phyloP scores from a whole-genome alignment of 352 stramenopile species.

The Phytophthora pseudosyringae region DNA sequence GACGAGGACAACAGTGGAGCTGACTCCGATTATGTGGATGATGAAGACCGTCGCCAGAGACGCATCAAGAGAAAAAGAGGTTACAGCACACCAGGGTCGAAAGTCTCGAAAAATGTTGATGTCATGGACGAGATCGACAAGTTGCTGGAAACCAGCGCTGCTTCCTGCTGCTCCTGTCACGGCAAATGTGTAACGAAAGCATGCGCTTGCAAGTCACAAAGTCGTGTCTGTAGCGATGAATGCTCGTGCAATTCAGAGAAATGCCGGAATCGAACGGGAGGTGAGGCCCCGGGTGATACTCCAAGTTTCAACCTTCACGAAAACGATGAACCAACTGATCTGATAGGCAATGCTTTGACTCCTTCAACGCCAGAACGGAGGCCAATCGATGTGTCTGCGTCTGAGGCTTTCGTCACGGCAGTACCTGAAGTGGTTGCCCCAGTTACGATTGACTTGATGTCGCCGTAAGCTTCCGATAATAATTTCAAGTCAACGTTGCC shows the following conservation, averaged over 20 bases:
- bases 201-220: slow-evolving; percentile 65
- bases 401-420: not conserved
- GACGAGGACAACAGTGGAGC: slow-evolving; percentile 58
- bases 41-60: slow-evolving; percentile 31
- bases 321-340: not conserved
- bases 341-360: not conserved
- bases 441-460: slow-evolving; percentile 19
- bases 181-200: slow-evolving; percentile 80
- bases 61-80: slow-evolving; percentile 9
- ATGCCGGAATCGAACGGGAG: slow-evolving; percentile 50
- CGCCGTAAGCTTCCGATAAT: slow-evolving; percentile 7
- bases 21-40: slow-evolving; percentile 77
- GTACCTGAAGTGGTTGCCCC: not conserved
- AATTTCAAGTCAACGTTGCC: too few relatives aligned
- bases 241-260: slow-evolving; percentile 67
- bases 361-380: slow-evolving; percentile 8
- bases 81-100: not conserved
- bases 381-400: not conserved
- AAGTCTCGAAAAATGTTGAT: slow-evolving; percentile 15
- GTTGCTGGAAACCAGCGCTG: slow-evolving; percentile 43
- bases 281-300: not conserved
- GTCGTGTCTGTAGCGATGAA: slow-evolving; percentile 43
- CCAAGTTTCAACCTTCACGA: not conserved
- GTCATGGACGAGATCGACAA: slow-evolving; percentile 68
- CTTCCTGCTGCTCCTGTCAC: slow-evolving; percentile 64